Conservation (phyloP, 2,329 filamentous ascomycete species). For the Pseudogymnoascus sp. region DNA sequence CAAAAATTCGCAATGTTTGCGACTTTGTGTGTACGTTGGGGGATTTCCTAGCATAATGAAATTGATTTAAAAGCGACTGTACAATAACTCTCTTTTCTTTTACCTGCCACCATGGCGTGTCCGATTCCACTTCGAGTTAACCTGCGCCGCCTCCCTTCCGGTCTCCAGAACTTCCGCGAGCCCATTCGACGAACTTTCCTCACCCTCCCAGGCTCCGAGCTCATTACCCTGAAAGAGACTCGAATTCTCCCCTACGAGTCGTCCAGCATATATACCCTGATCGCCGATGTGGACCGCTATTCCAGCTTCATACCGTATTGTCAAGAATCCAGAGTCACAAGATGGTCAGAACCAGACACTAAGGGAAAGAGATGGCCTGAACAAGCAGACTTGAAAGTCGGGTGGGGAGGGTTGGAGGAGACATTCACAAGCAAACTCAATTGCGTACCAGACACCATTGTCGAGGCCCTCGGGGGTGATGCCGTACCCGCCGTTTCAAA, state of each 20-base stretch:
- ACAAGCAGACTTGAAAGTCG: constrained; percentile 70
- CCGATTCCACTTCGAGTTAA: background rate
- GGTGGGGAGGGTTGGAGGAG: constrained; percentile 78
- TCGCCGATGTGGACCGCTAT: constrained; percentile 85
- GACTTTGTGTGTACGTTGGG: background rate
- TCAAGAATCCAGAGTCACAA: constrained; percentile 65
- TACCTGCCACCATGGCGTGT: background rate
- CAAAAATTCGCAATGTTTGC: background rate
- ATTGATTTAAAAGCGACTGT: background rate
- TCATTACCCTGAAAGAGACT: constrained; percentile 61
- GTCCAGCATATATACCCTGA: constrained; percentile 67
- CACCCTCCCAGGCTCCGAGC: constrained; percentile 29
- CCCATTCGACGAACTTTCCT: constrained; percentile 36
- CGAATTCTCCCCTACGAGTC: constrained; percentile 71
- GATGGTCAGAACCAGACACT: constrained; percentile 52
- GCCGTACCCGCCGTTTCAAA: constrained; percentile 21
- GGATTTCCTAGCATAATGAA: background rate
- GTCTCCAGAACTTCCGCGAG: background rate
- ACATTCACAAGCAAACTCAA: constrained; percentile 71
- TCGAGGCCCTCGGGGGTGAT: constrained; percentile 68
- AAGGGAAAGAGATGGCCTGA: constrained; percentile 52
- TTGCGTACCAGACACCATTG: constrained; percentile 63
- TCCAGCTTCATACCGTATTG: constrained; percentile 87
- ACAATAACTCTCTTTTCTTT: constrained; percentile 1
- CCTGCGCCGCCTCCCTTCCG: background rate